These are phyloP conservation scores for Gremmenia infestans DNA, from an alignment of 2,329 filamentous ascomycete species.

Conservation along the genomic window DNA sequence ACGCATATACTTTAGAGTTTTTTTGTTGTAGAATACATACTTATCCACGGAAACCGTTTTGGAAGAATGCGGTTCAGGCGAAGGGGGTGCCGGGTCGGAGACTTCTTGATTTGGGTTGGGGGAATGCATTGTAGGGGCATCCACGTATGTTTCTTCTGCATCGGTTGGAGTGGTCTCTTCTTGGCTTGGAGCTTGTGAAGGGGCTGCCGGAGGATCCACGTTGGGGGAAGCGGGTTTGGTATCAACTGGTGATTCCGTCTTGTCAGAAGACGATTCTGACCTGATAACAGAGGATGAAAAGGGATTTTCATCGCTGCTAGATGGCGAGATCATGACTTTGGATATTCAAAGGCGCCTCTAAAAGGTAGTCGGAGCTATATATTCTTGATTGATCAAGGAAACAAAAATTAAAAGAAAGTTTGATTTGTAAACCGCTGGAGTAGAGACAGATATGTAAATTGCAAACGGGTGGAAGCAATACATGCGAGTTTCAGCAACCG, in stretches of 20 bases:
- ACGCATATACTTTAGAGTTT: slow-evolving; percentile 4
- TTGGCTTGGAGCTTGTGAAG: neutral
- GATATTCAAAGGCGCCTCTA: neutral
- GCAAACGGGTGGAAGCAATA: too few relatives aligned
- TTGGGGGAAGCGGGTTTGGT: neutral
- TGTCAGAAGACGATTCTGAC: neutral
- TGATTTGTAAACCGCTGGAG: too few relatives aligned
- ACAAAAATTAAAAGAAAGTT: too few relatives aligned
- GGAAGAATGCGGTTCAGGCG: neutral
- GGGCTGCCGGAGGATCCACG: neutral
- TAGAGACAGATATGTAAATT: too few relatives aligned
- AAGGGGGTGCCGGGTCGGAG: neutral
- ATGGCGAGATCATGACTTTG: neutral
- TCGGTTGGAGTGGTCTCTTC: neutral
- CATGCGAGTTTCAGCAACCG: too few relatives aligned
- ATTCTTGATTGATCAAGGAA: too few relatives aligned
- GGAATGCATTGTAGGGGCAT: neutral
- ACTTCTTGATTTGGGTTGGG: neutral
- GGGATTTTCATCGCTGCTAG: neutral
- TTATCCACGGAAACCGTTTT: neutral
- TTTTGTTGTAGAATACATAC: slow-evolving; percentile 1
- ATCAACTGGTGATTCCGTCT: neutral
- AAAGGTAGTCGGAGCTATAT: neutral
- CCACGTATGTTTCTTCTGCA: neutral
- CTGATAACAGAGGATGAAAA: neutral